These are phyloP conservation scores for Inga leiocalycina DNA, from an alignment of 306 rosid genomes.

Conservation along the genomic window DNA sequence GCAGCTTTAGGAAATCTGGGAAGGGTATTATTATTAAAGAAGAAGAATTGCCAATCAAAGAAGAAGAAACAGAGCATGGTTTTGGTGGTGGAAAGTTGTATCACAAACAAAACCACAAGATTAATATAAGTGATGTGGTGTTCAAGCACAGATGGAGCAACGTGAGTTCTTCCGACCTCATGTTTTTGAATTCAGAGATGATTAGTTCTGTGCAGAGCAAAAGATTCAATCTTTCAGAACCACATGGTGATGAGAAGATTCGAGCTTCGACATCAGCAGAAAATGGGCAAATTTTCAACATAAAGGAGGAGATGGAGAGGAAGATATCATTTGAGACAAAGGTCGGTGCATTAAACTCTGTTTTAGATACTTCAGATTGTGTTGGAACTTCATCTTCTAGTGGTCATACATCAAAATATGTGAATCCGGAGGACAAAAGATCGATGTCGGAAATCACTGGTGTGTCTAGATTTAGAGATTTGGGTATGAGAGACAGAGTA, in stretches of 20 bases:
- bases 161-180: slow-evolving; percentile 81
- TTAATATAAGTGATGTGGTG: slow-evolving; percentile 71
- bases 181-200: slow-evolving; percentile 83
- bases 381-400: slow-evolving; percentile 5
- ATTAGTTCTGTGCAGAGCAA: slow-evolving; percentile 56
- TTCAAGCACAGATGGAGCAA: slow-evolving; percentile 90
- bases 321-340: slow-evolving; percentile 67
- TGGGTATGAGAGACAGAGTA: slow-evolving; percentile 40
- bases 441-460: slow-evolving; percentile 82
- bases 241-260: slow-evolving; percentile 25
- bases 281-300: slow-evolving; percentile 49
- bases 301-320: slow-evolving; percentile 70
- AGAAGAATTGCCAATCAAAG: slow-evolving; percentile 51
- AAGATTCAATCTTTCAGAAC: slow-evolving; percentile 55
- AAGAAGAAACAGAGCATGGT: slow-evolving; percentile 29
- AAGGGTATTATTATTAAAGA: slow-evolving; percentile 39
- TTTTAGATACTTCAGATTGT: slow-evolving; percentile 28
- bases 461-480: slow-evolving; percentile 64
- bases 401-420: slow-evolving; percentile 42
- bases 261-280: slow-evolving; percentile 2
- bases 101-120: slow-evolving; percentile 79
- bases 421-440: slow-evolving; percentile 56
- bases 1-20: slow-evolving; percentile 72
- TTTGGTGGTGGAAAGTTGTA: slow-evolving; percentile 32
- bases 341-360: slow-evolving; percentile 41